Evolutionary conservation across 495 filamentous ascomycete species (phyloP).

Genomic region (Acidiella bohemica): DNA sequence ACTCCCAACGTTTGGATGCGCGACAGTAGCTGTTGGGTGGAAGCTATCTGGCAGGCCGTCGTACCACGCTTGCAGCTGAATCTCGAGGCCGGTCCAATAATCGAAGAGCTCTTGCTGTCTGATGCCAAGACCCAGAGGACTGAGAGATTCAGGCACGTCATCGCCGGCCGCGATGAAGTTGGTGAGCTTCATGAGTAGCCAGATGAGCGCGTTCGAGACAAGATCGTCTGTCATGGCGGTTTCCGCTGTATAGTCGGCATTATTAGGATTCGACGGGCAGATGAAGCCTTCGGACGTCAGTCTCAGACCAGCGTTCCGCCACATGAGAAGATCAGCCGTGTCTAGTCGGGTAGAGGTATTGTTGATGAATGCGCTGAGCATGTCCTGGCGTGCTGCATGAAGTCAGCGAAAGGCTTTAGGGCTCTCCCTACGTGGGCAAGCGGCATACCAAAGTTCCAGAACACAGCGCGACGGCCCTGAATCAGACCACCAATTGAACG

Average conservation of each 20-base stretch:
- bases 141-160: constrained; percentile 29
- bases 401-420: too few relatives aligned
- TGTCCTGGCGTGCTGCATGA: constrained; percentile 52
- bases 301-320: constrained; percentile 47
- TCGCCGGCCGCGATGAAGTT: constrained; percentile 46
- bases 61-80: constrained; percentile 47
- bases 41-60: constrained; percentile 45
- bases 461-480: constrained; percentile 44
- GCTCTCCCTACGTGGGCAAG: too few relatives aligned
- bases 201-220: constrained; percentile 48
- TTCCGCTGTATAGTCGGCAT: constrained; percentile 34
- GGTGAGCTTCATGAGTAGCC: constrained; percentile 49
- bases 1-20: constrained; percentile 19
- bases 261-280: constrained; percentile 37
- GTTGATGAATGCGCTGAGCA: constrained; percentile 49
- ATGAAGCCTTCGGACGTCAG: constrained; percentile 44
- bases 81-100: constrained; percentile 41
- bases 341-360: constrained; percentile 46
- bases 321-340: constrained; percentile 45
- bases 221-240: constrained; percentile 47
- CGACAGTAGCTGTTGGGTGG: constrained; percentile 35
- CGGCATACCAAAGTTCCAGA: constrained; percentile 59
- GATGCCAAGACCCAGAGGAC: constrained; percentile 33
- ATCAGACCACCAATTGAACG: constrained; percentile 27
- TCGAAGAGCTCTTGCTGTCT: constrained; percentile 42